Base-by-base conservation (phyloP, 495 filamentous ascomycete species). In the Cetradonia linearis region DNA sequence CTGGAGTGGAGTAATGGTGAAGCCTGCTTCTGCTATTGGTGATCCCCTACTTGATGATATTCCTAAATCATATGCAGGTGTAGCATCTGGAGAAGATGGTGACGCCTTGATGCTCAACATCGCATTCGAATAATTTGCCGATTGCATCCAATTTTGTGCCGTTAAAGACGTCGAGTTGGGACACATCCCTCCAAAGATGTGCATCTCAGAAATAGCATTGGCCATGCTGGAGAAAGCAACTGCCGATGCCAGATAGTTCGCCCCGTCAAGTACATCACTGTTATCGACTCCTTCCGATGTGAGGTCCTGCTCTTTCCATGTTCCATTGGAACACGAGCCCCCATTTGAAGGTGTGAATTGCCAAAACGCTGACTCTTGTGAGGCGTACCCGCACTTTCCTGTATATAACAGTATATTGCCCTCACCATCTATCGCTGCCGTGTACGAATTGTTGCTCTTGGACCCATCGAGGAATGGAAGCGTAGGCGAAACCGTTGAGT, bases 171-270 rank as follows among this genome's bases (percentile, higher is more conserved):
- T 74, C 14, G 71, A 61, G 28, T 71, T 76, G 0, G 89, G 87
- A 67, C 91, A 96, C 91, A 95, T 93, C 53, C 91, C 91, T 38
- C 88, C 91, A 74, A 93, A 95, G 54, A 85, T 68, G 67, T 87
- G 95, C 37, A 89, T 73, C n/a, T 74, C 33, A 67, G 76, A 57
- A 63, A 70, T 64, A 64, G 77, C 66, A 74, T 81, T 75, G 10
- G 79, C 70, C 16, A 78, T 75, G 2, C 75, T 68, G 5, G 87
- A 84, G 73, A 88, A 96, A 36, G 79, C 72, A 58, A 93, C 79
- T 23, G 81, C 81, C 18, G 75, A 75, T 0, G 84, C 82, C 25
- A 95, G 78, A 66, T 83, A 86, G 59, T 85, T 83, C 8, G 87
- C 77, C n/a, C 79, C 82, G 46, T 71, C 64, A 18, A 76, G 66